Evolutionary conservation across 371 early-diverging fungal genomes (phyloP), one percentile per base, ranked within the genome.

Genomic region (Sporodiniella umbellata): DNA sequence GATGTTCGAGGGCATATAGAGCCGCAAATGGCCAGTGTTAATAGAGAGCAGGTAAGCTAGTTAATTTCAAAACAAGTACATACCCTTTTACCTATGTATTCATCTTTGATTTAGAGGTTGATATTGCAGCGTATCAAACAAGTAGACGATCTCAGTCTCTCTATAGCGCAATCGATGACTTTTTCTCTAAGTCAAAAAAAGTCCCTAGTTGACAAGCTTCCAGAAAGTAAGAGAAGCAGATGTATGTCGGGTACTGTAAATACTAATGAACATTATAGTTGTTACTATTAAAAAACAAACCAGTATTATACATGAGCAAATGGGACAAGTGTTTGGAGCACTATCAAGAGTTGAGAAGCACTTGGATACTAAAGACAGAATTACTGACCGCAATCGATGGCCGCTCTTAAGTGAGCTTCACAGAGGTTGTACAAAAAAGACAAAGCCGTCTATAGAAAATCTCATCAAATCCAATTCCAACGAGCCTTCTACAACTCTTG

Each of bases 101-200:
- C 1, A 17, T 15, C 14, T 28, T n/a, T 10, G 1, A 2, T 19
- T 19, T 38, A 68, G 49, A 54, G 40, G 37, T 28, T 50, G 18
- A 18, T 68, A 15, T 43, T 64, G 18, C 58, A 58, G 18, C 51
- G 64, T 8, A 64, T 64, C 30, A 55, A 58, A 8, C 60, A 68
- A 37, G 64, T 58, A 10, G 61, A 68, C 25, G 61, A 68, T 21
- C 33, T 68, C 17, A 64, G 64, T 38, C 24, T 35, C 6, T 28
- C 48, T 14, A 45, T 52, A 0, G 19, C 53, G 1, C 55, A 60
- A 33, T 40, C 54, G 8, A 39, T 64, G 22, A 8, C 31, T 14
- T 12, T 35, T 18, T 57, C 61, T 10, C 37, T 60, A 18, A 54
- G 49, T 38, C 68, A 68, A 43, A 56, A 60, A 11, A 53, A 54